Conservation (phyloP, 139 green algal genomes). For the Chlamydomonas applanata region DNA sequence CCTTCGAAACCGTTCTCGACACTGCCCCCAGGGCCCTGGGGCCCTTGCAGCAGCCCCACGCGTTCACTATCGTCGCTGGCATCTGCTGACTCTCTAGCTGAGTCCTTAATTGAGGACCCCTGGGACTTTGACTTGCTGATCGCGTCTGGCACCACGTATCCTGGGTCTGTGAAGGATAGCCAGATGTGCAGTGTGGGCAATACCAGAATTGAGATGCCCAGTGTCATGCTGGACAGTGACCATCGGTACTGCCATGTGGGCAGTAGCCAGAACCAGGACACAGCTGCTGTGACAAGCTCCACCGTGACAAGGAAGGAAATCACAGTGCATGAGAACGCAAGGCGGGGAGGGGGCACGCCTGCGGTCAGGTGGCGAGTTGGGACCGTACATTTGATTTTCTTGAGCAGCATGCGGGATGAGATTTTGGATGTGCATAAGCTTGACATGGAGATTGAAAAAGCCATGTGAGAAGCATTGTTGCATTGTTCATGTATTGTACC, state of each 20-base stretch:
- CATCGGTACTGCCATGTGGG: conserved; percentile 17
- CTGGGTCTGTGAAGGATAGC: conserved; percentile 17
- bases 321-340: conserved; percentile 21
- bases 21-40: not conserved
- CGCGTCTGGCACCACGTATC: conserved; percentile 3
- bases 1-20: not conserved
- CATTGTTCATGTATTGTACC: too few relatives aligned
- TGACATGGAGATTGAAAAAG: too few relatives aligned
- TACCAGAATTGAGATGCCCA: not conserved
- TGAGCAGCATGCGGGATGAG: too few relatives aligned
- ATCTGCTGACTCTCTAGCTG: not conserved
- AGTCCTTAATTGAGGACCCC: not conserved
- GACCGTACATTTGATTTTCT: too few relatives aligned
- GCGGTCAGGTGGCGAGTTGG: too few relatives aligned
- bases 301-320: conserved; percentile 29
- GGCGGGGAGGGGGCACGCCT: conserved; percentile 13
- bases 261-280: conserved; percentile 17
- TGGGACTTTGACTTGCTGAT: too few relatives aligned
- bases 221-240: not conserved
- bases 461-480: too few relatives aligned
- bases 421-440: too few relatives aligned
- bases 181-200: conserved; percentile 21
- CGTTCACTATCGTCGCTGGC: not conserved
- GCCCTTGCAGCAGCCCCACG: not conserved
- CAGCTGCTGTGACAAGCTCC: conserved; percentile 21